Evolutionary conservation across 495 filamentous ascomycete genomes (phyloP).

Genomic region (Penicillium desertorum): DNA sequence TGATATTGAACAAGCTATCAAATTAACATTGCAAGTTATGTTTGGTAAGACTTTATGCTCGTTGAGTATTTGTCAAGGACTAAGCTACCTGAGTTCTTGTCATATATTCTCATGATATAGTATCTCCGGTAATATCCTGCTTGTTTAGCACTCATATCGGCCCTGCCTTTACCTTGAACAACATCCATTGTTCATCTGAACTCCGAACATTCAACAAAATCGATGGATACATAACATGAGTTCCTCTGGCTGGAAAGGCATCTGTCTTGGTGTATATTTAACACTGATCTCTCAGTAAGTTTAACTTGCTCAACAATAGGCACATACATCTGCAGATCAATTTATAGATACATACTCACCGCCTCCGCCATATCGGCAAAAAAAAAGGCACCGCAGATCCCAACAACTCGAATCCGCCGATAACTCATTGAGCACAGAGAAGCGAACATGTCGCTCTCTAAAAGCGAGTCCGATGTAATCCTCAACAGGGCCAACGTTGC

Average conservation of each 20-base stretch:
- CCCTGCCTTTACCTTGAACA: too few species aligned
- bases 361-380: slow-evolving; percentile 1
- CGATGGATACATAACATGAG: not conserved
- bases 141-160: not conserved
- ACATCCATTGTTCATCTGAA: not conserved
- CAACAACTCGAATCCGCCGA: not conserved
- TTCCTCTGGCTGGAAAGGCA: not conserved
- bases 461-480: slow-evolving; percentile 47
- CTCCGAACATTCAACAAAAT: not conserved
- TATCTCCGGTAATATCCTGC: not conserved
- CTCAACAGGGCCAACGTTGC: slow-evolving; percentile 52
- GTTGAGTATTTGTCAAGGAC: not conserved
- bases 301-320: not conserved
- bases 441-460: slow-evolving; percentile 36
- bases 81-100: not conserved
- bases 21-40: not conserved
- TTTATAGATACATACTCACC: not conserved
- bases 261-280: not conserved
- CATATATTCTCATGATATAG: not conserved
- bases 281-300: not conserved
- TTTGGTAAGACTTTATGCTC: not conserved
- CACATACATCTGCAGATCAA: not conserved
- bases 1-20: not conserved
- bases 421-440: not conserved
- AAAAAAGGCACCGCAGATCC: slow-evolving; percentile 10